Evolutionary conservation across 2,329 filamentous ascomycete species (phyloP).

Genomic region (Alternaria sp.): DNA sequence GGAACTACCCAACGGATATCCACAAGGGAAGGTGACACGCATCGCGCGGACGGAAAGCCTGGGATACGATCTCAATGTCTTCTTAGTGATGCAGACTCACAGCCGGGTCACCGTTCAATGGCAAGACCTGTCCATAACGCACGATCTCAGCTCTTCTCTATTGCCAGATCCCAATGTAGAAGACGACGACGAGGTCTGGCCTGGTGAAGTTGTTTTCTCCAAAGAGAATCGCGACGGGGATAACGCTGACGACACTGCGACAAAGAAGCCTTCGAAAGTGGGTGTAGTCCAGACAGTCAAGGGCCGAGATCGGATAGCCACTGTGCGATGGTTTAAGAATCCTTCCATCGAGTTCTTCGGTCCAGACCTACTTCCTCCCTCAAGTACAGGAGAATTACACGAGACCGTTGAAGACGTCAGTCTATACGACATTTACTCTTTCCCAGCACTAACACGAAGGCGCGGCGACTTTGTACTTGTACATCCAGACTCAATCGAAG

Average conservation of each 20-base stretch:
- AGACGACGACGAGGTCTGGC: slow-evolving; percentile 63
- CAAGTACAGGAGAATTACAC: slow-evolving; percentile 51
- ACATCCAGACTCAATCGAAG: slow-evolving; percentile 36
- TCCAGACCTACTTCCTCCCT: slow-evolving; percentile 50
- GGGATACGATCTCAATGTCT: slow-evolving; percentile 66
- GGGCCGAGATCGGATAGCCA: slow-evolving; percentile 62
- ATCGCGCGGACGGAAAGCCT: slow-evolving; percentile 56
- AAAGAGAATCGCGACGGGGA: slow-evolving; percentile 45
- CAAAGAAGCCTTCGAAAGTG: slow-evolving; percentile 55
- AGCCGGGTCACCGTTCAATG: slow-evolving; percentile 63
- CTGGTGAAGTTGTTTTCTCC: slow-evolving; percentile 61
- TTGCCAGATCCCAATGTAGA: slow-evolving; percentile 59
- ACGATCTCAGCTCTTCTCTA: slow-evolving; percentile 54
- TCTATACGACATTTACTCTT: slow-evolving; percentile 63
- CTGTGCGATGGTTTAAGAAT: slow-evolving; percentile 60
- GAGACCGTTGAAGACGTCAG: slow-evolving; percentile 59
- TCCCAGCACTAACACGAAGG: slow-evolving; percentile 56
- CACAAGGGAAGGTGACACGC: slow-evolving; percentile 51
- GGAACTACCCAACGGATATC: slow-evolving; percentile 31
- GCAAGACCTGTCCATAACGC: slow-evolving; percentile 62
- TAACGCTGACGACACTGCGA: slow-evolving; percentile 30
- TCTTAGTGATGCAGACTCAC: slow-evolving; percentile 56
- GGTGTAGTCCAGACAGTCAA: slow-evolving; percentile 65
- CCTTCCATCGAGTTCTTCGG: slow-evolving; percentile 41
- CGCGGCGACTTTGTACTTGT: slow-evolving; percentile 62